These are phyloP conservation scores for Lepraria neglecta DNA, from an alignment of 495 filamentous ascomycete species.

Conservation along the genomic window DNA sequence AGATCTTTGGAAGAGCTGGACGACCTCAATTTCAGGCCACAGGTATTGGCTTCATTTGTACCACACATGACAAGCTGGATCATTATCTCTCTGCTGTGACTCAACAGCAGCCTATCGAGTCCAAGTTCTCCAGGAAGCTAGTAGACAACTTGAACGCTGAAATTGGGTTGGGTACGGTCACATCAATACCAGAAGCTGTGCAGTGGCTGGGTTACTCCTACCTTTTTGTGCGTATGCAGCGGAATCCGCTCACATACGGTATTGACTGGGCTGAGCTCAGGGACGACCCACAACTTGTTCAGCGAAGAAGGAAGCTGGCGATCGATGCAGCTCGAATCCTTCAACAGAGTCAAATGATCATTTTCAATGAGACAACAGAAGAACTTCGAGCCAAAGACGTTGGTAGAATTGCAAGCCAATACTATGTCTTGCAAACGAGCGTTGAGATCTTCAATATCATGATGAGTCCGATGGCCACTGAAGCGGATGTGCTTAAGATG, in stretches of 20 bases:
- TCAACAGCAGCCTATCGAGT: slow-evolving; percentile 93
- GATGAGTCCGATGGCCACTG: slow-evolving; percentile 75
- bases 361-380: slow-evolving; percentile 90
- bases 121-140: slow-evolving; percentile 78
- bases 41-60: slow-evolving; percentile 95
- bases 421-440: slow-evolving; percentile 86
- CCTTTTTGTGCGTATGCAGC: slow-evolving; percentile 90
- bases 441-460: slow-evolving; percentile 91
- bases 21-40: slow-evolving; percentile 93
- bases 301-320: slow-evolving; percentile 72
- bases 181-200: slow-evolving; percentile 86
- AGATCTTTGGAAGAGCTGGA: slow-evolving; percentile 98
- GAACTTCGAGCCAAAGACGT: slow-evolving; percentile 88
- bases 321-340: slow-evolving; percentile 80
- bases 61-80: slow-evolving; percentile 82
- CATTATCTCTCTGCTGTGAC: slow-evolving; percentile 93
- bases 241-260: slow-evolving; percentile 87
- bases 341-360: slow-evolving; percentile 94
- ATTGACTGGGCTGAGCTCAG: slow-evolving; percentile 88
- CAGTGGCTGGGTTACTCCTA: slow-evolving; percentile 98
- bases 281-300: slow-evolving; percentile 78
- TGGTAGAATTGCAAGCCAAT: slow-evolving; percentile 94
- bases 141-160: slow-evolving; percentile 98
- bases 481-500: slow-evolving; percentile 89
- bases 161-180: slow-evolving; percentile 88